Evolutionary conservation across 805 yeast species (phyloP).

Genomic region (Candida glaebosa): DNA sequence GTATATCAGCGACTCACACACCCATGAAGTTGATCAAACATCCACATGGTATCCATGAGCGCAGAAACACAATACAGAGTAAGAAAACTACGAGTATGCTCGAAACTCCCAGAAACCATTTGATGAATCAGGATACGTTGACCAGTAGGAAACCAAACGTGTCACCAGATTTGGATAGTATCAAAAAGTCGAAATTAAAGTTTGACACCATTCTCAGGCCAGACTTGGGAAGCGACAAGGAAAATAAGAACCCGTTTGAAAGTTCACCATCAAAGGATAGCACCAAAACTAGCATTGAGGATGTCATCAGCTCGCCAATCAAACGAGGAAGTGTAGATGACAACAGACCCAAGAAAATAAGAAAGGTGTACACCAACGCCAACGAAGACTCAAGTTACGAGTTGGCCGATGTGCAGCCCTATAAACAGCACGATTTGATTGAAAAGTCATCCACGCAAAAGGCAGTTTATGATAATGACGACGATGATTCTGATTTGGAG

Average conservation of each 20-base stretch:
- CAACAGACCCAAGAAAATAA: constrained; percentile 14
- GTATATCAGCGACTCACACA: constrained; percentile 1
- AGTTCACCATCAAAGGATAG: constrained; percentile 12
- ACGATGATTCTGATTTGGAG: constrained; percentile 22
- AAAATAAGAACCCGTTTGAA: constrained; percentile 15
- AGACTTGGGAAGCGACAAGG: constrained; percentile 10
- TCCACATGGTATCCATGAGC: constrained; percentile 36
- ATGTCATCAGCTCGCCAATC: constrained; percentile 5
- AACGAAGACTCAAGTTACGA: constrained; percentile 12
- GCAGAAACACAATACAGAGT: constrained; percentile 23
- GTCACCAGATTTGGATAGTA: constrained; percentile 17
- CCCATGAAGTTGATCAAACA: constrained; percentile 13
- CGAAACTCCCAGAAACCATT: constrained; percentile 11
- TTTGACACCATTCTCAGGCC: constrained; percentile 11
- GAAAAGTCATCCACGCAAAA: constrained; percentile 12
- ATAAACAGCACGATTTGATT: constrained; percentile 22
- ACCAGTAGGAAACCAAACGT: constrained; percentile 11
- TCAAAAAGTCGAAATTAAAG: constrained; percentile 14
- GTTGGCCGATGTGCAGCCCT: constrained; percentile 20
- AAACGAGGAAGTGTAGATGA: constrained; percentile 5
- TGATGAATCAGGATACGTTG: constrained; percentile 1
- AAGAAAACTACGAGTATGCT: constrained; percentile 7
- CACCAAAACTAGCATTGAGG: constrained; percentile 3
- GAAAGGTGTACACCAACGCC: constrained; percentile 19
- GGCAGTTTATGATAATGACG: constrained; percentile 20